Base-by-base conservation (phyloP, 2,329 filamentous ascomycete species). In the Fusarium pseudonygamai region DNA sequence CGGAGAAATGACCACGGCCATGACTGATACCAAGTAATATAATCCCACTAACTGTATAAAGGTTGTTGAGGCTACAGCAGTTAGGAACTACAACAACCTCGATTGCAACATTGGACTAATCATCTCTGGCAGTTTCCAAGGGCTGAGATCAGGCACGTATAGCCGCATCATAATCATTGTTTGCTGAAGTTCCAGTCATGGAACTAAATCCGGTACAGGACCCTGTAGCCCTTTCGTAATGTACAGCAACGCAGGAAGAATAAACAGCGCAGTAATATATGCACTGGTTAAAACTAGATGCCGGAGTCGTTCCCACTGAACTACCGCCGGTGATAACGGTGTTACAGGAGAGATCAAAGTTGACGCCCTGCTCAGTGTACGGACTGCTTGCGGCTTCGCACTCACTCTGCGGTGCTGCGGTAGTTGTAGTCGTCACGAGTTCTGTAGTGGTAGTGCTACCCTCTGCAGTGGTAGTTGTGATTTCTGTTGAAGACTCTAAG, bases 111-210 rank as follows among this genome's bases (percentile, higher is more conserved):
- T 5, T 6, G 15, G 10, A 22, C 43, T 11, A 18, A 26, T 12
- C 6, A 24, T 43, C 10, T 18, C n/a, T 1, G 7, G 3, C 5
- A 43, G 15, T 24, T 0, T 18, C n/a, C n/a, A 24, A 15, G 11
- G 15, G 11, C 11, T 16, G 10, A 7, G 9, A 5, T 24, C n/a
- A 43, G 42, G 2, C 7, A 18, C 42, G 42, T 43, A 18, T 18
- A 43, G 24, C 43, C 14, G 12, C 43, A 26, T 45, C 24, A 45
- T 20, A 45, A 3, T 6, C 5, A 22, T 4, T 15, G 9, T 30
- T 28, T 3, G 20, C 26, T 4, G 46, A n/a, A n/a, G 28, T 49
- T 30, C 20, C 20, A 16, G 14, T n/a, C 10, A 30, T 9, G 16
- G 28, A n/a, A n/a, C 20, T n/a, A 10, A 16, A n/a, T 32, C 46